Base-by-base conservation (phyloP, 2,329 filamentous ascomycete species). In the Juglanconis sp. region DNA sequence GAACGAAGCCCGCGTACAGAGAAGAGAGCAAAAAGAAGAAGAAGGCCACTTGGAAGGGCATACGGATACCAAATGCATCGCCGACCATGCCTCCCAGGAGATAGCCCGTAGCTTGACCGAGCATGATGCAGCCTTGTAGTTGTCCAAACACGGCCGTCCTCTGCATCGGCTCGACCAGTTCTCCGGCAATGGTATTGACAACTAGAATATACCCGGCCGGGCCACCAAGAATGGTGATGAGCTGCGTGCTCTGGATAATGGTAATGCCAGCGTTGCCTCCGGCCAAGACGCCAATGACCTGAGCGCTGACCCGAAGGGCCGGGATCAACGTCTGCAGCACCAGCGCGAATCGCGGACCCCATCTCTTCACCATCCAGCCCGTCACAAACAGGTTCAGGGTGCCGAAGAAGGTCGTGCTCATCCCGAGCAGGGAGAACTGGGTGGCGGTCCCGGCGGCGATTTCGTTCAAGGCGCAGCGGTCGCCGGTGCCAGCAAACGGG, bases 131-230 rank as follows among this genome's bases (percentile, higher is more conserved):
- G 0, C 88, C 88, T 64, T 88, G 85, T 0, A 91, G 73, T 65
- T 82, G 77, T 0, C 88, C 88, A 60, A 91, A 83, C 0, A 87
- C 82, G 0, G 79, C 84, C 0, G 88, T 91, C 3, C 88, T 77
- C 57, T 83, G 76, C 24, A 79, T 74, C 0, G 86, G 81, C 44
- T 82, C 77, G 0, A 88, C 83, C 2, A 89, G 75, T 68, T 90
- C 87, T 1, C 87, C 82, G 1, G 87, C 85, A 49, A 88, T 85
- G 11, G 87, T 86, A 65, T 91, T 91, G 30, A 90, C 76, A 1
- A 87, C 82, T 4, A 91, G 78, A 8, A 90, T 80, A 67, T 90
- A 91, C 0, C 88, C 88, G 0, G 83, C 82, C 0, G 88, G 88
- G 0, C 88, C 88, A 0, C 88, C 88, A 2, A 91, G 65, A 15